phyloP scores from a whole-genome alignment of 495 filamentous ascomycete species.

The Viridothelium virens region DNA sequence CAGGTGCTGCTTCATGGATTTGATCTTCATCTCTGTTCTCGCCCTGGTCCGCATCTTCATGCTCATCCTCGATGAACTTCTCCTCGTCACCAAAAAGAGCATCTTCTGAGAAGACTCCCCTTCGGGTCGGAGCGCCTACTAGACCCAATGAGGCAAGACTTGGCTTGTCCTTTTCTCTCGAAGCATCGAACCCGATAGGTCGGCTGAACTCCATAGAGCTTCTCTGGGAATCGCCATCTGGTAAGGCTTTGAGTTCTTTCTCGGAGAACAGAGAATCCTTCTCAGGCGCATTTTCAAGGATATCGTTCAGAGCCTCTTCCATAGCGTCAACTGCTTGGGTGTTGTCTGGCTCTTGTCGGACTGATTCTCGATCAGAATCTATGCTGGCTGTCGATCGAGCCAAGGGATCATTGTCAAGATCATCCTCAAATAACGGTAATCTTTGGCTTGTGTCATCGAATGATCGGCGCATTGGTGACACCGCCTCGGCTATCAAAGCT shows the following conservation, averaged over 20 bases:
- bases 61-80: slow-evolving; percentile 77
- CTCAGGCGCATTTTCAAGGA: slow-evolving; percentile 69
- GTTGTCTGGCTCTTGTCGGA: slow-evolving; percentile 32
- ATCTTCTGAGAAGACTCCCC: slow-evolving; percentile 84
- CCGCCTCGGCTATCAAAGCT: slow-evolving; percentile 31
- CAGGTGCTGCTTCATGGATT: slow-evolving; percentile 90
- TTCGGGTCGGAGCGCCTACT: slow-evolving; percentile 68
- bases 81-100: slow-evolving; percentile 90
- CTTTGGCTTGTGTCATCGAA: slow-evolving; percentile 50
- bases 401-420: slow-evolving; percentile 56
- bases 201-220: slow-evolving; percentile 50
- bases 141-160: slow-evolving; percentile 87
- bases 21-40: slow-evolving; percentile 56
- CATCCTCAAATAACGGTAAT: slow-evolving; percentile 55
- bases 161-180: slow-evolving; percentile 51
- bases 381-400: slow-evolving; percentile 54
- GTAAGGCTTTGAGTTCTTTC: slow-evolving; percentile 39
- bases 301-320: slow-evolving; percentile 89
- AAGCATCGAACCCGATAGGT: background rate
- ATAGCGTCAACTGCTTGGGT: slow-evolving; percentile 75
- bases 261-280: slow-evolving; percentile 45
- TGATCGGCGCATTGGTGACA: slow-evolving; percentile 44
- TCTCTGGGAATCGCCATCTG: slow-evolving; percentile 44
- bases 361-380: slow-evolving; percentile 34
- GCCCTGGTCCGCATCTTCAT: slow-evolving; percentile 56